Base-by-base conservation (phyloP, 768 basidiomycete species). In the Psilocybe cubensis region DNA sequence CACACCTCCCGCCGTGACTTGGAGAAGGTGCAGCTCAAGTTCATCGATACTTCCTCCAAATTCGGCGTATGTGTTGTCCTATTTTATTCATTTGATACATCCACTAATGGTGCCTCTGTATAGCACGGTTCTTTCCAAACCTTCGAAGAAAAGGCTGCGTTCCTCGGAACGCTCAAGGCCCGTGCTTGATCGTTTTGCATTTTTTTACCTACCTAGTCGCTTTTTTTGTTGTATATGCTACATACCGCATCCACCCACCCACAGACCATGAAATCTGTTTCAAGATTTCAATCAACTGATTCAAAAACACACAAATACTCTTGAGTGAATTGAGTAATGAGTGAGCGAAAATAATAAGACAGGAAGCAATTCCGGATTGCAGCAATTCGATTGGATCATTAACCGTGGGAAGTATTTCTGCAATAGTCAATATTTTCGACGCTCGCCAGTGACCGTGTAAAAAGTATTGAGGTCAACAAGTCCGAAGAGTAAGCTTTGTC, bases 81-180 rank as follows among this genome's bases (percentile, higher is more conserved):
- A 42, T 11, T 41, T 40, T 42, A 5, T 51, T 4, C 49, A 21
- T 4, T 9, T 28, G 12, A 8, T 8, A 14, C 17, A 47, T 40
- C 8, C 28, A 40, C 45, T 58, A 31, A 60, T 44, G n/a, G 9
- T 46, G 52, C 41, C 12, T 50, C 40, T n/a, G 59, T 66, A 20
- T 63, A 92, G 91, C 96, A 97, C 71, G 95, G 95, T 69, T 88
- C 91, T 46, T 97, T 96, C 94, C 95, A 98, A 83, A 95, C 94
- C 47, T 82, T 84, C 80, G 92, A 92, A 79, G 96, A 98, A 88
- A 98, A 98, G 86, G 81, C 84, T 65, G 88, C 92, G 72, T 98
- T 98, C 87, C 69, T 94, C 74, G 92, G 92, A 75, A 86, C 91
- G 70, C 91, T 93, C 86, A 94, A 94, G 80, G 83, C 83, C 73